Base-by-base conservation (phyloP, 2,329 filamentous ascomycete species). In the Rhynchosporium agropyri region DNA sequence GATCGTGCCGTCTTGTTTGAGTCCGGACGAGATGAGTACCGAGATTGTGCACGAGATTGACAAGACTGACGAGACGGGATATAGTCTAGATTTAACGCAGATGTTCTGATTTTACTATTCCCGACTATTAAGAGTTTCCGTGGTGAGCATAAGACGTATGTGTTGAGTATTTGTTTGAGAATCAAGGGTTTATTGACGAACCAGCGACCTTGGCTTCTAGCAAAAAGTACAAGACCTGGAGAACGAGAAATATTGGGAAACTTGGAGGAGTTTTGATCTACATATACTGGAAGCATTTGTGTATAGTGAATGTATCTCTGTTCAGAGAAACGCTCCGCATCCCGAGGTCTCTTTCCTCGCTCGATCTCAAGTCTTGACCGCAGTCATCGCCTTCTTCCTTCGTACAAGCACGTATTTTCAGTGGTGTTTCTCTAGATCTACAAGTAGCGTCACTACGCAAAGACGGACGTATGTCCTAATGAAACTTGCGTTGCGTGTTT, bases 161-260 rank as follows among this genome's bases (percentile, higher is more conserved):
- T 38, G 31, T 40, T 53, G 50, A 53, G 50, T 6, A 40, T 38
- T 38, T 12, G 50, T 53, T 53, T 53, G 50, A 53, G n/a, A 33
- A 38, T 53, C 31, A 53, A 53, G 50, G 7, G 15, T 38, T 40
- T 38, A 26, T 53, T 38, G 31, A 12, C 13, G 50, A 38, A 33
- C 50, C 13, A 53, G n/a, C 9, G n/a, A 3, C 13, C 8, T 33
- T 53, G 50, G 38, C 36, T 38, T n/a, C 12, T 43, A 13, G 42
- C 15, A n/a, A 43, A 13, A 2, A 43, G 42, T 15, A 43, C 7
- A 8, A 46, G 10, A n/a, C 4, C n/a, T 20, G 3, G 43, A 46
- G 43, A 4, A 7, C 20, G 26, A 46, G 43, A 28, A 46, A 45
- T 8, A 4, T 26, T 26, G 9, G 1, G n/a, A 46, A 20, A n/a